A percentile compares a stretch with the other conserved stretches of the same genome.
Conservation (phyloP, 139 green algal genomes). For the Chlorella sp. region DNA sequence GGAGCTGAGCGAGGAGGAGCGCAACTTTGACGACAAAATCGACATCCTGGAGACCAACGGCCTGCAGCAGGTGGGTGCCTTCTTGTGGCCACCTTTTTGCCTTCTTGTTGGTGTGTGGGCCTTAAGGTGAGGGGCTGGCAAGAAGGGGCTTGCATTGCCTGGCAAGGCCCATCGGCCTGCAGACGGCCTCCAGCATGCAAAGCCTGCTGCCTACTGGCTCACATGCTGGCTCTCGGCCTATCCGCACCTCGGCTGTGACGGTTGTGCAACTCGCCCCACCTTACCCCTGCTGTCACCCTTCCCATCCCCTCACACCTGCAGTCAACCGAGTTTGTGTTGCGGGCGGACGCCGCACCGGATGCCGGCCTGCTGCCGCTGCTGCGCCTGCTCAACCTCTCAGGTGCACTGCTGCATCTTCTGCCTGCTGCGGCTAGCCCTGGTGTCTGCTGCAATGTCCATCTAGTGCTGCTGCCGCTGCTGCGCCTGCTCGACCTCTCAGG, state of each 20-base stretch:
- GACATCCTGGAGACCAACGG: slow-evolving; percentile 88
- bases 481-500: neutral
- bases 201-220: too few relatives aligned
- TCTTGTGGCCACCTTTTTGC: too few relatives aligned
- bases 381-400: slow-evolving; percentile 77
- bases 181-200: too few relatives aligned
- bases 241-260: too few relatives aligned
- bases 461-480: neutral
- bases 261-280: too few relatives aligned
- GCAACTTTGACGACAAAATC: slow-evolving; percentile 88
- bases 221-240: too few relatives aligned
- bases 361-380: slow-evolving; percentile 82
- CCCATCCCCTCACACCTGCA: too few relatives aligned
- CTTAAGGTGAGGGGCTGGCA: too few relatives aligned
- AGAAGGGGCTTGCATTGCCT: too few relatives aligned
- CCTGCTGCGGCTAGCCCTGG: neutral
- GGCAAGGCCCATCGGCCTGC: too few relatives aligned
- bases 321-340: slow-evolving; percentile 59
- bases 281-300: too few relatives aligned
- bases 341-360: slow-evolving; percentile 38
- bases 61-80: slow-evolving; percentile 43
- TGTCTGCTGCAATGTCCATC: neutral
- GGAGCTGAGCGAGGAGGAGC: slow-evolving; percentile 71
- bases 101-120: too few relatives aligned
- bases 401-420: slow-evolving; percentile 1